Base-by-base conservation (phyloP, 225 moss, liverwort and hornwort species). In the Straminergon stramineum region DNA sequence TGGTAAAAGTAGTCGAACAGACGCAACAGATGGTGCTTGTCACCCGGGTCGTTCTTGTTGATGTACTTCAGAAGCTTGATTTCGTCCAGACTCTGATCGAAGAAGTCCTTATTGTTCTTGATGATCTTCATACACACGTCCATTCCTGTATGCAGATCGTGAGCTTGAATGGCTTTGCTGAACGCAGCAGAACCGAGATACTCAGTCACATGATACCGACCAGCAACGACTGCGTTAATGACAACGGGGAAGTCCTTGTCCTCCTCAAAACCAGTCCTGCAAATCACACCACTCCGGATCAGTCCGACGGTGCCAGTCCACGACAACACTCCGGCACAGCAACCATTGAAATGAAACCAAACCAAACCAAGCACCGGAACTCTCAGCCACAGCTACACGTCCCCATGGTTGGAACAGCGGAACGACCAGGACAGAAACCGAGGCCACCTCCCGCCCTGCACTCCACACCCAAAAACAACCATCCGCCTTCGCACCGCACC, bases 91-190 rank as follows among this genome's bases (percentile, higher is more conserved):
- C 98, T 99, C 92, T 99, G 98, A 90, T 99, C 98, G 89, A 99
- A 99, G 79, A 99, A 99, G 89, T 99, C 98, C 91, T 99, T 99
- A 57, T 99, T 99, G 85, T 99, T 99, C 92, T 99, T 99, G 45
- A 99, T 99, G 80, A 92, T 92, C 92, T 92, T 92, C 92, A 92
- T 92, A 87, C 92, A 92, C 84, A 92, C 92, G 84, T 99, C 98
- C 95, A 99, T 95, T 92, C 98, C 98, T 35, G 98, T 99, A 89
- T 97, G 97, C 87, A 99, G 90, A 89, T 99, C 98, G 89, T 99
- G 98, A 81, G 98, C 98, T 91, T 99, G 98, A 78, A 99, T 99
- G 84, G 98, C 98, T 90, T 97, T 97, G 96, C 98, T 99, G 93
- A 99, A 99, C 71, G 98, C 98, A 71, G 98, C 98, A 61, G 98